Base-by-base conservation (phyloP, 805 yeast genomes). In the Nakazawaea pomicola region DNA sequence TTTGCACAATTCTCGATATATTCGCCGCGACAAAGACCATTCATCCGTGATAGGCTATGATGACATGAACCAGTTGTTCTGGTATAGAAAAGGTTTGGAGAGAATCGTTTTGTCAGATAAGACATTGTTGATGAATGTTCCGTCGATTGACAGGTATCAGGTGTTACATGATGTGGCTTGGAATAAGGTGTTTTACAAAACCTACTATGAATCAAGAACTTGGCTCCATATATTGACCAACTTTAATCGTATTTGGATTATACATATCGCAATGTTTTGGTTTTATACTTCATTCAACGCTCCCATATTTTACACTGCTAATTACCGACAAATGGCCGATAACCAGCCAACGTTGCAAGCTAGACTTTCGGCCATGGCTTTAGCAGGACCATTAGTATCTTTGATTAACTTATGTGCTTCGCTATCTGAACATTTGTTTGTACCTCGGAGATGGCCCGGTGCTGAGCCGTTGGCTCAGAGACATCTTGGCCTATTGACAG, bases 41-140 rank as follows among this genome's bases (percentile, higher is more conserved):
- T 68, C 76, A 12, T 62, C 73, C 20, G 75, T 76, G 4, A 79
- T 88, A 44, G 96, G 96, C 0, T 88, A 88, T 58, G 96, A 88
- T 62, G 96, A 88, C 58, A 79, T 88, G 58, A 88, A 88, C 55
- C 96, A 88, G 53, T 64, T 83, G 29, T 88, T 88, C 54, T 88
- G 96, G 96, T 79, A 83, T 50, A 69, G 78, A 3, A 72, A 77
- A 46, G 88, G 93, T 0, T 64, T 88, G 39, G 77, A 76, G 46
- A 69, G 70, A 38, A 68, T 88, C 15, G 60, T 62, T 2, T 55
- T 83, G 24, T 52, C 60, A 3, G 69, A 68, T 32, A 68, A 67
- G 34, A 55, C 57, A 4, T 60, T 60, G 33, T 55, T 85, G 18
- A 72, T 85, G 59, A 76, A 74, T 45, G 54, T 74, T 25, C 74